Percentiles rank a stretch among this genome's conserved stretches.
These are phyloP conservation scores for Termitomyces sp. DNA, from an alignment of 768 basidiomycete species.

Conservation along the genomic window DNA sequence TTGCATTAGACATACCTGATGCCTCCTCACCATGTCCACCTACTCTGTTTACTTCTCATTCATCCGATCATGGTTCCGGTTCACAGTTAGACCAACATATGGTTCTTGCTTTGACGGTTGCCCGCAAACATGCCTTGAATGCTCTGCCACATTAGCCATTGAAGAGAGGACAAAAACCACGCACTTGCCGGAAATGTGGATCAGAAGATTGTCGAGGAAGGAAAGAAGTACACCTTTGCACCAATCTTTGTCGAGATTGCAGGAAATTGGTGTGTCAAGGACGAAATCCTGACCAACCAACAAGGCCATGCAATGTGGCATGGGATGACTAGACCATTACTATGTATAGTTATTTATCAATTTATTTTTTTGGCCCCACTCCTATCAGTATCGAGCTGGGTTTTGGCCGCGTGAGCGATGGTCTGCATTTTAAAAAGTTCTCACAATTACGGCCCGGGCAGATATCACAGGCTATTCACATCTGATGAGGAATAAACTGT, in stretches of 20 bases:
- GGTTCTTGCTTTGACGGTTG: not conserved
- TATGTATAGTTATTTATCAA: not conserved
- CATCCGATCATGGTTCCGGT: not conserved
- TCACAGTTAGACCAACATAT: not conserved
- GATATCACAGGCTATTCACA: no score
- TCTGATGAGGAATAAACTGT: no score
- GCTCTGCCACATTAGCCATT: not conserved
- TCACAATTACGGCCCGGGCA: no score
- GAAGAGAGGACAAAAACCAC: not conserved
- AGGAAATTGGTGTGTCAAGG: not conserved
- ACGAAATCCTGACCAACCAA: not conserved
- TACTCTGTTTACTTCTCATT: not conserved
- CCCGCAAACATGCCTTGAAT: not conserved
- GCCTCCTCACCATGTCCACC: not conserved
- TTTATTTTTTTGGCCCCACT: not conserved
- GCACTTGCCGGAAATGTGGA: conserved; percentile 1
- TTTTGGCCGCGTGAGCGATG: no score
- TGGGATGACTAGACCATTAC: not conserved
- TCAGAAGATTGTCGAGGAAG: not conserved
- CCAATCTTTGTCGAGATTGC: not conserved
- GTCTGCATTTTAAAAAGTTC: no score
- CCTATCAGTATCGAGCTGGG: not conserved
- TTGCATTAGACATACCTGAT: not conserved
- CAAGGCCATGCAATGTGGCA: not conserved
- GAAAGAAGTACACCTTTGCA: not conserved